Evolutionary conservation across 306 rosid genomes (phyloP).

Genomic region (Casuarina cunninghamiana): DNA sequence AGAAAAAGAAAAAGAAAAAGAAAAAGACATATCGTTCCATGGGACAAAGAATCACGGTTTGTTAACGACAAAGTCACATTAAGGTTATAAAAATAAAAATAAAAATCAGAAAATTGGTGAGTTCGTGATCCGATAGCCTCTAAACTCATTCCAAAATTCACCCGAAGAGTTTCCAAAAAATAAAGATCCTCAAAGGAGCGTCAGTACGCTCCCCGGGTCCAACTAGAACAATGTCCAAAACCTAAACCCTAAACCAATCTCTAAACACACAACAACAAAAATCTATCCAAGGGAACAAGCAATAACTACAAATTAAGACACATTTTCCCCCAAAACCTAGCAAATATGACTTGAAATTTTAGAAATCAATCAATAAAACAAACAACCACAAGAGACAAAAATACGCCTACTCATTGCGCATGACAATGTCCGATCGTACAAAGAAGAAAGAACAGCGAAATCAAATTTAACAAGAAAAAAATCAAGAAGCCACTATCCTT

Average conservation of each 20-base stretch:
- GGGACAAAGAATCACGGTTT: conserved; percentile 17
- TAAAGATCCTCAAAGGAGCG: conserved; percentile 12
- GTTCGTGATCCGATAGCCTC: not conserved
- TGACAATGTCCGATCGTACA: conserved; percentile 31
- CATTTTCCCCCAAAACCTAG: conserved; percentile 7
- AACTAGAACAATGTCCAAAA: conserved; percentile 31
- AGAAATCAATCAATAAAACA: not conserved
- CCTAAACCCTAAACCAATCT: conserved; percentile 48
- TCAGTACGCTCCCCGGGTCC: conserved; percentile 28
- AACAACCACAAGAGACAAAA: not conserved
- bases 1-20: too few relatives aligned
- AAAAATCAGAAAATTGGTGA: not conserved
- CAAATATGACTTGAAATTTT: not conserved
- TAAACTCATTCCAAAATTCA: not conserved
- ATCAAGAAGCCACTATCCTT: not conserved
- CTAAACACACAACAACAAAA: conserved; percentile 20
- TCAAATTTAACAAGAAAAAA: conserved; percentile 1
- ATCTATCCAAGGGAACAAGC: conserved; percentile 17
- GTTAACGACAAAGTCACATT: conserved; percentile 15
- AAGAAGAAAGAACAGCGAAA: not conserved
- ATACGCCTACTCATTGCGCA: not conserved
- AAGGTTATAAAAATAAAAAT: conserved; percentile 1
- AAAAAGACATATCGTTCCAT: conserved; percentile 8
- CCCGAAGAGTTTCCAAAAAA: not conserved
- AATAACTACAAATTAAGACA: conserved; percentile 14